These are phyloP conservation scores for Cladosporium sp. DNA, from an alignment of 2,329 filamentous ascomycete species.

Conservation along the genomic window DNA sequence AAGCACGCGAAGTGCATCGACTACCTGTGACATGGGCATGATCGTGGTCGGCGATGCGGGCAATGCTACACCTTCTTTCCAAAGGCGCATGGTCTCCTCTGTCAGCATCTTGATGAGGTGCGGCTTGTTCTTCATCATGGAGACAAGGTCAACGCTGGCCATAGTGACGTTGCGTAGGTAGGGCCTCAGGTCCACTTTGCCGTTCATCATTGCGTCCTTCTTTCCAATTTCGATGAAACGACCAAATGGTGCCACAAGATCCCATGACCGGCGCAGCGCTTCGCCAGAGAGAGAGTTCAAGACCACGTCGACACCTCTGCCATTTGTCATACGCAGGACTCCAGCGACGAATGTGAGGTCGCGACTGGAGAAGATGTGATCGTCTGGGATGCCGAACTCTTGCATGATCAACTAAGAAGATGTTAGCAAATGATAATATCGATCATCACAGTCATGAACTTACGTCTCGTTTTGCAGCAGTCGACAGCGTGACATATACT, in stretches of 20 bases:
- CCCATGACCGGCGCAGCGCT: slow-evolving; percentile 13
- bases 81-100: background rate
- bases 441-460: background rate
- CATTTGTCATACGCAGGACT: slow-evolving; percentile 12
- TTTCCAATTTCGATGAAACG: slow-evolving; percentile 28
- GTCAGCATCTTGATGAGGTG: background rate
- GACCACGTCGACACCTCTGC: slow-evolving; percentile 15
- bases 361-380: slow-evolving; percentile 16
- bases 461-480: background rate
- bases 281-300: slow-evolving; percentile 16
- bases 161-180: slow-evolving; percentile 18
- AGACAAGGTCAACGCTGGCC: slow-evolving; percentile 13
- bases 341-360: slow-evolving; percentile 21
- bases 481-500: background rate
- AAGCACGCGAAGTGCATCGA: slow-evolving; percentile 17
- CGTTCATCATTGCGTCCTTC: slow-evolving; percentile 15
- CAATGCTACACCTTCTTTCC: background rate
- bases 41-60: background rate
- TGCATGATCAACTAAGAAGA: background rate
- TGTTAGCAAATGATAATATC: background rate
- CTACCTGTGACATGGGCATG: slow-evolving; percentile 4
- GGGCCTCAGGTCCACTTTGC: slow-evolving; percentile 15
- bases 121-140: background rate
- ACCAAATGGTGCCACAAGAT: slow-evolving; percentile 27
- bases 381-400: background rate